Evolutionary conservation across 1,284 basidiomycete genomes (phyloP).

Genomic region (Coniferiporia sulphurascens): DNA sequence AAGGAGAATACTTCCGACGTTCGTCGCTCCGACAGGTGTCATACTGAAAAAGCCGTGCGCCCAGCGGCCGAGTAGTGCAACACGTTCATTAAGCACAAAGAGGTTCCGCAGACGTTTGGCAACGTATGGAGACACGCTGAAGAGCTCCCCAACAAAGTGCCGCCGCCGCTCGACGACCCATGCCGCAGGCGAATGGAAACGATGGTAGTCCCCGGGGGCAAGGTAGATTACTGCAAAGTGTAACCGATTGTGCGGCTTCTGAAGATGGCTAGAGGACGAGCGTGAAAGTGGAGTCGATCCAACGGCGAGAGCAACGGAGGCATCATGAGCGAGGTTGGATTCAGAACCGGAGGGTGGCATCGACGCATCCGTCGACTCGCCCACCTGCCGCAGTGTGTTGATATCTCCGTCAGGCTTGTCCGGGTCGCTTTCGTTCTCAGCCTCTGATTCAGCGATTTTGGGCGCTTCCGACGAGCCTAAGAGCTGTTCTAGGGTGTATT

Average conservation of each 20-base stretch:
- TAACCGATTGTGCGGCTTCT: slow-evolving; percentile 73
- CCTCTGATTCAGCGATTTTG: slow-evolving; percentile 6
- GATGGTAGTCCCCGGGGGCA: slow-evolving; percentile 97
- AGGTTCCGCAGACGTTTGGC: slow-evolving; percentile 88
- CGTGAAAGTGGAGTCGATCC: slow-evolving; percentile 46
- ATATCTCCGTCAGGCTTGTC: slow-evolving; percentile 30
- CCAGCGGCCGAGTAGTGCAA: slow-evolving; percentile 96
- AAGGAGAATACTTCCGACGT: slow-evolving; percentile 94
- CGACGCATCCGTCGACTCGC: slow-evolving; percentile 61
- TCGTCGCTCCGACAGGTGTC: slow-evolving; percentile 97
- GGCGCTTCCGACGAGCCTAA: slow-evolving; percentile 40
- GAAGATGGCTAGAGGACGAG: slow-evolving; percentile 41
- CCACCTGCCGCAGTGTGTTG: slow-evolving; percentile 42
- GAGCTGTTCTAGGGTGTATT: slow-evolving; percentile 87
- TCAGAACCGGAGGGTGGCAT: slow-evolving; percentile 49
- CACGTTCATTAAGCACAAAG: slow-evolving; percentile 96
- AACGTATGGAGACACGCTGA: slow-evolving; percentile 96
- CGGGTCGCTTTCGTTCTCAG: slow-evolving; percentile 19
- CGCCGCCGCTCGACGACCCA: slow-evolving; percentile 97
- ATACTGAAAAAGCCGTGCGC: slow-evolving; percentile 94
- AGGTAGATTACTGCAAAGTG: slow-evolving; percentile 97
- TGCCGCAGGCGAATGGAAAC: slow-evolving; percentile 92
- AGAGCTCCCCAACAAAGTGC: slow-evolving; percentile 95
- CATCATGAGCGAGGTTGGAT: slow-evolving; percentile 53
- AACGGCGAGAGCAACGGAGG: slow-evolving; percentile 63